Percentiles rank a stretch among this genome's conserved stretches.
Conservation (phyloP, 2,329 filamentous ascomycete genomes). For the Sordariomycetes sp. region DNA sequence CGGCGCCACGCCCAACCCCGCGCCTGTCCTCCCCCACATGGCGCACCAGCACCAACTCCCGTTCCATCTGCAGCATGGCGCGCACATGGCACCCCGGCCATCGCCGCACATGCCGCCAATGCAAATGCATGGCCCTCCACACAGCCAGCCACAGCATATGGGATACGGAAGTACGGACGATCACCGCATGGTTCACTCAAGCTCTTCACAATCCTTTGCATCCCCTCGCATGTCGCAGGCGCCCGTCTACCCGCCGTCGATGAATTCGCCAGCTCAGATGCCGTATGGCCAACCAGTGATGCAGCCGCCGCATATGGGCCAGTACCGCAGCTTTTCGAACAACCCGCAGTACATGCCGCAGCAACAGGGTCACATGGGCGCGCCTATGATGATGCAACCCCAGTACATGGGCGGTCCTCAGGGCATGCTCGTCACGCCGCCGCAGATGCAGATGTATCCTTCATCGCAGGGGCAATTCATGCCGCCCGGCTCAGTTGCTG, state of each 20-base stretch:
- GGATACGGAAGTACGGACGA: conserved; percentile 68
- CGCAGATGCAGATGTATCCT: conserved; percentile 76
- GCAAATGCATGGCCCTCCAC: conserved; percentile 65
- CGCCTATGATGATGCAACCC: conserved; percentile 74
- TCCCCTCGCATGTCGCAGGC: conserved; percentile 69
- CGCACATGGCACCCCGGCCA: conserved; percentile 48
- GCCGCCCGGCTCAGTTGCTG: conserved; percentile 33
- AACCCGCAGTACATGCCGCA: conserved; percentile 60
- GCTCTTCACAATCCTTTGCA: conserved; percentile 72
- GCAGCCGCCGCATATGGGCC: conserved; percentile 59
- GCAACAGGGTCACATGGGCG: conserved; percentile 60
- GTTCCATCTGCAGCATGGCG: conserved; percentile 68
- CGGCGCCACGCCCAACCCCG: conserved; percentile 52
- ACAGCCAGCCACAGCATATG: conserved; percentile 52
- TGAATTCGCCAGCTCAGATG: conserved; percentile 60
- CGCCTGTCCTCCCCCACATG: conserved; percentile 61
- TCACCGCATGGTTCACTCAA: conserved; percentile 81
- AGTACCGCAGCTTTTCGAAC: conserved; percentile 61
- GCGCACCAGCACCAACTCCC: conserved; percentile 79
- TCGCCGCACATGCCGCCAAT: conserved; percentile 70
- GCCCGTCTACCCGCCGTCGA: conserved; percentile 58
- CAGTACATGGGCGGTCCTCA: conserved; percentile 67
- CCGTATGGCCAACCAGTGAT: conserved; percentile 63
- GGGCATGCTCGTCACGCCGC: conserved; percentile 50
- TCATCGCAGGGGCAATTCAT: conserved; percentile 54